Conservation (phyloP, 2,329 filamentous ascomycete genomes). For the Massarina eburnea region DNA sequence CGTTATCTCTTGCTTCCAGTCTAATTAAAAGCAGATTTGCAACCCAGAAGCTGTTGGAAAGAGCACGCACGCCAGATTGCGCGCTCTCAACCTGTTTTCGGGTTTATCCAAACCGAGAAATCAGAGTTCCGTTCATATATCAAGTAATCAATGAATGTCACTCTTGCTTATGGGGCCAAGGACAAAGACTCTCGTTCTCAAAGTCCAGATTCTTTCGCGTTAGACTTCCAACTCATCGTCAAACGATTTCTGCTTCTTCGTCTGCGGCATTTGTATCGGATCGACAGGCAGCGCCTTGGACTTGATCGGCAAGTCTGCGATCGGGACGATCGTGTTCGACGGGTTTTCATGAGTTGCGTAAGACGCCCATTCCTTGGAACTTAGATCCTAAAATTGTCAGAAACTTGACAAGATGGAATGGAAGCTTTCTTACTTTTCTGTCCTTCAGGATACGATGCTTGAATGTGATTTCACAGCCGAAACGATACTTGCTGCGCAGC, state of each 20-base stretch:
- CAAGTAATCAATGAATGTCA: no score
- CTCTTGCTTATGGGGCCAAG: no score
- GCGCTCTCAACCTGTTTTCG: no score
- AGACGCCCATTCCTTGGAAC: constrained; percentile 1
- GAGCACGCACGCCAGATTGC: no score
- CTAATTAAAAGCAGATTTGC: no score
- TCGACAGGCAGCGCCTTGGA: background rate
- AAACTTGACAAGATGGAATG: background rate
- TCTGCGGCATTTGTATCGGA: background rate
- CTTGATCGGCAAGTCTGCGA: constrained; percentile 2
- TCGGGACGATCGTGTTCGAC: background rate
- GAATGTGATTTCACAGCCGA: constrained; percentile 6
- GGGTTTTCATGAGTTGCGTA: background rate
- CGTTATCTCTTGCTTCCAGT: no score
- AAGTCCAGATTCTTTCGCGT: background rate
- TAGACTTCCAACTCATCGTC: background rate
- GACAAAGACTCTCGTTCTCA: no score
- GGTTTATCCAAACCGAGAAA: no score
- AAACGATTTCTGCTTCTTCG: background rate
- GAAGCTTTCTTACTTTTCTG: background rate
- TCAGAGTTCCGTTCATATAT: no score
- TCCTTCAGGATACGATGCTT: background rate
- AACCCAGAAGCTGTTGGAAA: no score
- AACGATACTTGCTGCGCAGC: constrained; percentile 8
- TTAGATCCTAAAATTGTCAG: constrained; percentile 1